Base-by-base conservation (phyloP, 139 green algal genomes). In the Chlorella vulgaris region DNA sequence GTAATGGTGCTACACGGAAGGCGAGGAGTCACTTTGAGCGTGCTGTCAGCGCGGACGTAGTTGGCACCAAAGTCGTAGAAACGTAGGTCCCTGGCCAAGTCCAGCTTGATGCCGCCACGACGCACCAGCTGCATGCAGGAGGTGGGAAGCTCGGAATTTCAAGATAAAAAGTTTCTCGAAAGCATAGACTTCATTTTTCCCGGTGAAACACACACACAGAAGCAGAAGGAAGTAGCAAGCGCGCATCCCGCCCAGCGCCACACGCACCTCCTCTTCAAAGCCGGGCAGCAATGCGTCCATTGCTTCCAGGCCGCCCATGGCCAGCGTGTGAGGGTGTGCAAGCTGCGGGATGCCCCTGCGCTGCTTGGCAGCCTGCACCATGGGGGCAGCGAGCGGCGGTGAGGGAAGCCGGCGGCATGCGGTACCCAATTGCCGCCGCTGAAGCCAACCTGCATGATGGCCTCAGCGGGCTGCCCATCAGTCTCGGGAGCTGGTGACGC, bases 211-310 rank as follows among this genome's bases (percentile, higher is more conserved):
- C 10, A 24, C 13, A 58, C 15, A 58, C 15, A 10, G 13, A 58
- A 24, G 13, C 13, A 15, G 47, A 10, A 10, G 10, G 47, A 10
- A 24, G 47, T 24, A 58, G 4, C 61, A 6, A 40, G 28, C 31
- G 5, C 3, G 22, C 6, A 22, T 40, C 3, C 4, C 33, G 26
- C 13, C 42, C 13, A 33, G 5, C 8, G 10, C 40, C 38, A 7
- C 7, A 4, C 38, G 7, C 21, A 82, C 81, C 42, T 83, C 55
- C 7, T 58, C 73, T 38, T 61, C 22, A 42, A 86, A 82, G 24
- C 71, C 71, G 33, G 81, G 81, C 71, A 86, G 73, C 73, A 86
- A 26, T 13, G 29, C 13, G 31, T 86, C 81, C 18, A 86, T 50
- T 29, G 81, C 81, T 5, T 75, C 29, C 18, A 82, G 70, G 5